Conservation (phyloP, 768 basidiomycete genomes). For the Tremella mesenterica region DNA sequence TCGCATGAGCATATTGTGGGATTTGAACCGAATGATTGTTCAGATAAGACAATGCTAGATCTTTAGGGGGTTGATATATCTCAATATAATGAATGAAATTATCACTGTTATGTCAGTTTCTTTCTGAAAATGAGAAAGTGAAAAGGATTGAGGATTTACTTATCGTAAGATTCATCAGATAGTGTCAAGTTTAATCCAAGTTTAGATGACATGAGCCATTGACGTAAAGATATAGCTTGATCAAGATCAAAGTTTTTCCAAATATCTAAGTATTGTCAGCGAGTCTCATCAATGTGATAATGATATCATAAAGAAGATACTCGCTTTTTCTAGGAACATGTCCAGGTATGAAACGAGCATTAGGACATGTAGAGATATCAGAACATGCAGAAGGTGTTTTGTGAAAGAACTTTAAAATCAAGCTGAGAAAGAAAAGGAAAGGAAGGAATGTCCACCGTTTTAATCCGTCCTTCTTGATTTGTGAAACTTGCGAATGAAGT, state of each 20-base stretch:
- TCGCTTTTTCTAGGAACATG: too few species aligned
- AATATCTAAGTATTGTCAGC: too few species aligned
- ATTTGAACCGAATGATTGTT: conserved; percentile 44
- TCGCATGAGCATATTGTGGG: conserved; percentile 49
- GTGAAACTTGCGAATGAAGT: too few species aligned
- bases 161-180: conserved; percentile 35
- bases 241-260: conserved; percentile 52
- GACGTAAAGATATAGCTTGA: conserved; percentile 48
- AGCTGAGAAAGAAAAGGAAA: too few species aligned
- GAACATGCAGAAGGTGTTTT: too few species aligned
- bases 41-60: conserved; percentile 50
- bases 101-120: conserved; percentile 38
- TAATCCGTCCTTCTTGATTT: too few species aligned
- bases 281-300: too few species aligned
- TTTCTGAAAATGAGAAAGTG: background rate
- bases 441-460: too few species aligned
- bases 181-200: conserved; percentile 51
- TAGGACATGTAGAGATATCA: too few species aligned
- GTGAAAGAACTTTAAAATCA: too few species aligned
- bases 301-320: too few species aligned
- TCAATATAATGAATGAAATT: conserved; percentile 54
- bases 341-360: too few species aligned
- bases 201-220: conserved; percentile 50
- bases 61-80: conserved; percentile 51
- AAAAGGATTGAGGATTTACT: conserved; percentile 6